Base-by-base conservation (phyloP, 73 alveolate species). In the Halteria grandinella region DNA sequence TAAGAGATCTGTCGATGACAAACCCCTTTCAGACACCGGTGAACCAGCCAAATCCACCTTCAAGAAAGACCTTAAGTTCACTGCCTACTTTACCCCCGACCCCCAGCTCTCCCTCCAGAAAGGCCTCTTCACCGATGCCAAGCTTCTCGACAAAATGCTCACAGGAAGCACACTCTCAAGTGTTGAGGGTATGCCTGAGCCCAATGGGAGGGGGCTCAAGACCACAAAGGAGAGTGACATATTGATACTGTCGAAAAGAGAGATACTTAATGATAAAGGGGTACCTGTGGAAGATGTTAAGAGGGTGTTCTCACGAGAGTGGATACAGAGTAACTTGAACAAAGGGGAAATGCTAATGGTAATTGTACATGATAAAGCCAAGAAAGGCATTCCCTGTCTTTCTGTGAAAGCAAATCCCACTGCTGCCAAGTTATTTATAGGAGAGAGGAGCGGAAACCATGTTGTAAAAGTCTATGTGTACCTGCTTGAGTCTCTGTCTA, bases 211-310 rank as follows among this genome's bases (percentile, higher is more conserved):
- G n/a, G n/a, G n/a, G n/a, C n/a, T n/a, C n/a, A n/a, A n/a, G n/a
- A n/a, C n/a, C n/a, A 44, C 47, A 18, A 66, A 66, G 51, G 80
- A 66, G n/a, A 44, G 63, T 45, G 80, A 66, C 23, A 11, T 66
- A 1, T 27, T 66, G 24, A 66, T 66, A 21, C 33, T 66, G 10
- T 66, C 80, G 12, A 27, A 40, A 34, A 66, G 18, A 15, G 78
- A 62, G 36, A 44, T 62, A 37, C 10, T 12, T 0, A 44, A 24
- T 34, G 11, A 66, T 15, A 32, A 44, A 44, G 31, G 18, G n/a
- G n/a, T n/a, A n/a, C n/a, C n/a, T n/a, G n/a, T n/a, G 15, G 51
- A 14, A 32, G 66, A 66, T 66, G 32, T 66, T 21, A 66, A 66
- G 39, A 44, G 45, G 43, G 18, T 44, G 7, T 23, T 66, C 1